Evolutionary conservation across 148 eudicot genomes (phyloP), one percentile per base, ranked within the genome.

Genomic region (Silene uniflora): DNA sequence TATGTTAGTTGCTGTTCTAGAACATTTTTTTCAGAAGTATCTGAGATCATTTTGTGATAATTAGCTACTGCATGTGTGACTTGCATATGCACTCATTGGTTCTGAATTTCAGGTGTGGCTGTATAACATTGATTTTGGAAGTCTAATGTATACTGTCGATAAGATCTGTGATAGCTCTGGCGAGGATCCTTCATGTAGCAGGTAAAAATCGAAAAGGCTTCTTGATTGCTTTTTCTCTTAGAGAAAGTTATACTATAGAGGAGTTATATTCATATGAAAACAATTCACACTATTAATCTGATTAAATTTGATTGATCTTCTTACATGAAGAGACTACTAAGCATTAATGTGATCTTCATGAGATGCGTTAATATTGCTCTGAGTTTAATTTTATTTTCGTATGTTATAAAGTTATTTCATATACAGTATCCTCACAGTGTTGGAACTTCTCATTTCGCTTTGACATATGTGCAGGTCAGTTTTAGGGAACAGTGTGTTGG

Each of bases 171-270:
- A 95, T 88, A 83, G 71, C 65, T 90, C 97, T 58, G 98, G 99
- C 46, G 98, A 95, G 83, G 97, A 95, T 87, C 91, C 94, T 49
- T 74, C 84, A 69, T 95, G 99, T 82, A 95, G 99, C 89, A 88
- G 99, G 98, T 89, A 81, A 83, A 83, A 55, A 39, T 56, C 10
- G 24, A 17, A 23, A 25, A 63, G 5, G 7, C 4, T 23, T 49
- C 14, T 49, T 35, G 39, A 35, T 4, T 35, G 39, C 39, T 5
- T 35, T 35, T 35, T 35, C 39, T 35, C 39, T 35, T 35, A 5
- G 39, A 35, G 39, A 35, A 35, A 35, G 39, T 4, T 35, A 35
- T 5, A 35, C 6, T 35, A 35, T 35, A 35, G 39, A 5, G 39
- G 5, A 35, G 39, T 35, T 35, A 1, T 2, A 39, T 39, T 39